Conservation (phyloP, 345 rosid species). For the Sonneratia alba region DNA sequence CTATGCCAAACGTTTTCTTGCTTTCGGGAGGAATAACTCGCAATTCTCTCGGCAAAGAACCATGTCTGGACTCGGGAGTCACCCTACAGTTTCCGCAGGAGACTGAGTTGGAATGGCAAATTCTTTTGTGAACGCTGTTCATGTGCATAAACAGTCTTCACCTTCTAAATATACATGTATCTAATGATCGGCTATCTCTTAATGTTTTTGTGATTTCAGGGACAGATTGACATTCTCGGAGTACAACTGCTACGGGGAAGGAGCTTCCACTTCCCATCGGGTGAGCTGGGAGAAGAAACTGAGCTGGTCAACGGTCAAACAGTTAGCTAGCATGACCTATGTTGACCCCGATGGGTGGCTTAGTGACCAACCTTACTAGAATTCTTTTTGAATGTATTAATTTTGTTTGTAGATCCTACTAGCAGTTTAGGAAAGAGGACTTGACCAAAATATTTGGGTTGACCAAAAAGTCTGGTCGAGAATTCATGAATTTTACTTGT, state of each 20-base stretch:
- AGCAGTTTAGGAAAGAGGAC: background rate
- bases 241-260: slow-evolving; percentile 27
- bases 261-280: slow-evolving; percentile 29
- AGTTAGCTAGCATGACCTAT: slow-evolving; percentile 23
- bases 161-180: background rate
- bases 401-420: background rate
- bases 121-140: no score
- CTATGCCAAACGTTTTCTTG: no score
- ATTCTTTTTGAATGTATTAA: no score
- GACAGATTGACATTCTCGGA: slow-evolving; percentile 26
- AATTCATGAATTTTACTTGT: no score
- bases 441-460: no score
- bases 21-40: background rate
- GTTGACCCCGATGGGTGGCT: slow-evolving; percentile 46
- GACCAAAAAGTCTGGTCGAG: no score
- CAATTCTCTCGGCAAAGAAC: no score
- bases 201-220: slow-evolving; percentile 16
- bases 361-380: slow-evolving; percentile 1
- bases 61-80: no score
- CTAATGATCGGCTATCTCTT: background rate
- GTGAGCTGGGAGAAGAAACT: slow-evolving; percentile 39
- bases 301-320: background rate
- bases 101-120: no score
- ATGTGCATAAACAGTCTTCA: background rate
- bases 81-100: no score